Conservation (phyloP, 2,329 filamentous ascomycete genomes). For the Aspergillus puulaauensis region DNA sequence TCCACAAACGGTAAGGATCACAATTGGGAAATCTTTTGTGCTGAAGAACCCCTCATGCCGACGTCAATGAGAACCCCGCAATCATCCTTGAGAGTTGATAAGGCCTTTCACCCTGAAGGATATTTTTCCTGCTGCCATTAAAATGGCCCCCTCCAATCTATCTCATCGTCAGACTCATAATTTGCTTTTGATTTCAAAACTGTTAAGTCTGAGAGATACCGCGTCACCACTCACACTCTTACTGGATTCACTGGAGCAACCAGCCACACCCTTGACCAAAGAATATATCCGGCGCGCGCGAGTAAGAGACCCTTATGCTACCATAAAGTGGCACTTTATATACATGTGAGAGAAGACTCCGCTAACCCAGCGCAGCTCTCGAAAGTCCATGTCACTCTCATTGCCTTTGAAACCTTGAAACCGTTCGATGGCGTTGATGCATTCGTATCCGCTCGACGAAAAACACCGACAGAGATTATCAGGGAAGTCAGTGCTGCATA, state of each 20-base stretch:
- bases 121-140: not conserved
- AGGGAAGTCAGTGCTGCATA: conserved; percentile 56
- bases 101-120: not conserved
- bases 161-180: conserved; percentile 78
- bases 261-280: conserved; percentile 64
- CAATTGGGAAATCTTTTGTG: conserved; percentile 28
- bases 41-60: conserved; percentile 17
- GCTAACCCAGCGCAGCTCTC: conserved; percentile 36
- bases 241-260: conserved; percentile 82
- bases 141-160: conserved; percentile 38
- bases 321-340: not conserved
- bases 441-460: conserved; percentile 65
- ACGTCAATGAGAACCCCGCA: conserved; percentile 15
- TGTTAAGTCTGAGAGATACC: conserved; percentile 74
- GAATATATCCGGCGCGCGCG: conserved; percentile 77
- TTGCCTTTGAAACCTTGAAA: conserved; percentile 74
- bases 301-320: conserved; percentile 45
- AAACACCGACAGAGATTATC: conserved; percentile 56
- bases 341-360: not conserved
- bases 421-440: conserved; percentile 65
- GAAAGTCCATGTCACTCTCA: conserved; percentile 69
- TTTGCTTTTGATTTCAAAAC: conserved; percentile 76
- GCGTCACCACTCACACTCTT: conserved; percentile 84
- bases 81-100: not conserved
- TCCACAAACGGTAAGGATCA: conserved; percentile 14